Percentiles rank a stretch among this genome's conserved stretches.
Conservation (phyloP, 176 grass and related monocot species). For the Raddia distichophylla region DNA sequence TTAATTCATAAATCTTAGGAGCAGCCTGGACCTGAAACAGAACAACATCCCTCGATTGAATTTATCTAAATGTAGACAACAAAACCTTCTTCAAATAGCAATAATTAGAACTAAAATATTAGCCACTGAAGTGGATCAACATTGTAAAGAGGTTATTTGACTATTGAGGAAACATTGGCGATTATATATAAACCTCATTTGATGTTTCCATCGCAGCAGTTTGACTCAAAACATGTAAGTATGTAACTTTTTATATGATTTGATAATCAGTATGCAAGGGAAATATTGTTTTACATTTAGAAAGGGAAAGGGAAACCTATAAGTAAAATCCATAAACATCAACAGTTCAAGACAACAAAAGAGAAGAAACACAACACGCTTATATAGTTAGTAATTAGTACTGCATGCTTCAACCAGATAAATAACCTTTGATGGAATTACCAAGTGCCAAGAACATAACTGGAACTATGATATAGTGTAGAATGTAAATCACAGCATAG, state of each 20-base stretch:
- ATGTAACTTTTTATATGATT: slow-evolving; percentile 20
- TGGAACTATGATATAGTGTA: neutral
- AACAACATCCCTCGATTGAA: slow-evolving; percentile 3
- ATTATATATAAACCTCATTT: neutral
- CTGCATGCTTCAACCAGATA: neutral
- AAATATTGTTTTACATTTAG: neutral
- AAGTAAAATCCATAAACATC: neutral
- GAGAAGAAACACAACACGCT: neutral
- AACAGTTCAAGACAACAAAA: neutral
- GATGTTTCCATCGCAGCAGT: slow-evolving; percentile 2
- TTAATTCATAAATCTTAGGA: slow-evolving; percentile 70
- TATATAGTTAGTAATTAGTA: neutral
- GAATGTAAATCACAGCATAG: neutral
- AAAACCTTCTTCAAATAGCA: neutral
- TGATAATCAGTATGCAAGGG: neutral
- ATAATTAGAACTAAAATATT: neutral
- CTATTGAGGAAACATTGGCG: slow-evolving; percentile 3
- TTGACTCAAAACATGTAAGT: slow-evolving; percentile 16
- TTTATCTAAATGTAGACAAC: slow-evolving; percentile 16
- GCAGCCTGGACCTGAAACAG: slow-evolving; percentile 69
- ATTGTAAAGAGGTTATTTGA: slow-evolving; percentile 12
- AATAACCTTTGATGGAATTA: neutral
- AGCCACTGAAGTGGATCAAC: neutral
- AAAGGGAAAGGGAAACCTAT: neutral
- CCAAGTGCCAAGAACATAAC: neutral